These are phyloP conservation scores for Botryotinia narcissicola DNA, from an alignment of 2,329 filamentous ascomycete genomes.

Conservation along the genomic window DNA sequence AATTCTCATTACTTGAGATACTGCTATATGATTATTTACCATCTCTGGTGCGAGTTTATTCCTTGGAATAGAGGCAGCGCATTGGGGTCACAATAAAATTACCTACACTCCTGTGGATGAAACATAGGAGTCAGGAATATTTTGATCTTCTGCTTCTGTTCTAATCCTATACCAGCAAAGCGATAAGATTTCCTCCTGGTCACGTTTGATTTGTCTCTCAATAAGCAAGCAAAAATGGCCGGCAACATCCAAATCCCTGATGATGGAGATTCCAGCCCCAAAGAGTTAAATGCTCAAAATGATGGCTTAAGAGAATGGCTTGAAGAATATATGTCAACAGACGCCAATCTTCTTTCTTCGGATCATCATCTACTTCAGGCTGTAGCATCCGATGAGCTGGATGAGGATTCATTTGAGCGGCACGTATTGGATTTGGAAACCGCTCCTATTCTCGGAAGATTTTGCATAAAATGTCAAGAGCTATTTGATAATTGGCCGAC, in stretches of 20 bases:
- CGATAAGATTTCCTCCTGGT: no score
- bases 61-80: neutral
- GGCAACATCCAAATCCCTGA: accelerated
- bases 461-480: neutral
- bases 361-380: no score
- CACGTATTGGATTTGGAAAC: neutral
- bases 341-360: no score
- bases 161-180: no score
- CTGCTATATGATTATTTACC: accelerated
- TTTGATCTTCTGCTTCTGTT: neutral
- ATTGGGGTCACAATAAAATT: neutral
- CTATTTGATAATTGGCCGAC: neutral
- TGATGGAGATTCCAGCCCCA: accelerated
- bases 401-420: neutral
- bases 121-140: neutral
- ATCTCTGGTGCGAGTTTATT: accelerated
- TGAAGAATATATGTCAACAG: neutral
- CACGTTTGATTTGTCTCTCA: no score
- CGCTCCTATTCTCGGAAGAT: neutral
- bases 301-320: neutral
- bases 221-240: no score
- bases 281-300: neutral
- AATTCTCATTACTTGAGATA: accelerated
- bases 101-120: neutral
- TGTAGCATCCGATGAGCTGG: neutral